Percentiles rank a stretch among this genome's conserved stretches.
Conservation (phyloP, 495 filamentous ascomycete species). For the Lophiotrema nucula region DNA sequence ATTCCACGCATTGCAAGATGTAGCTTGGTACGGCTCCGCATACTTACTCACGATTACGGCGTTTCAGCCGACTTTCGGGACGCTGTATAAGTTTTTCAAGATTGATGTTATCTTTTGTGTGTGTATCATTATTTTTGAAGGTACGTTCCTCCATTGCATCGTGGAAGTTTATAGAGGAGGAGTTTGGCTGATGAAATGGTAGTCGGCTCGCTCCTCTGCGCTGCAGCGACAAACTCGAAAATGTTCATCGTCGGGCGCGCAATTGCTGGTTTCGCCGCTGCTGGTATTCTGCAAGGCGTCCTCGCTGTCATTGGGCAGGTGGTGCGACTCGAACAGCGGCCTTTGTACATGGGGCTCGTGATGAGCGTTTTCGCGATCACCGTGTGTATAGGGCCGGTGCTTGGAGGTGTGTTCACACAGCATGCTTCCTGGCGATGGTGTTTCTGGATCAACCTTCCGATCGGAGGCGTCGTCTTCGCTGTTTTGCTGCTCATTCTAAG, state of each 20-base stretch:
- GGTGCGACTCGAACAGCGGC: slow-evolving; percentile 8
- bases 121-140: slow-evolving; percentile 37
- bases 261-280: slow-evolving; percentile 39
- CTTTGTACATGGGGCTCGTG: slow-evolving; percentile 26
- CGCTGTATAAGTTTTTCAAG: slow-evolving; percentile 35
- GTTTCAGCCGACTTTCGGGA: slow-evolving; percentile 37
- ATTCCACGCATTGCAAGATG: slow-evolving; percentile 35
- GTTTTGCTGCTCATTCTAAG: background rate
- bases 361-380: slow-evolving; percentile 37
- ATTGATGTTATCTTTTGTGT: slow-evolving; percentile 28
- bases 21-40: slow-evolving; percentile 39
- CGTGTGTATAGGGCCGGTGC: slow-evolving; percentile 28
- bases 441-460: slow-evolving; percentile 31
- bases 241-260: slow-evolving; percentile 51
- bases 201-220: slow-evolving; percentile 48
- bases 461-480: slow-evolving; percentile 34
- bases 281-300: slow-evolving; percentile 18
- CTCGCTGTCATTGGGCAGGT: slow-evolving; percentile 4
- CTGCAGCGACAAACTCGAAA: slow-evolving; percentile 43
- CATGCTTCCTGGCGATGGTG: slow-evolving; percentile 33
- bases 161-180: background rate
- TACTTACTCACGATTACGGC: slow-evolving; percentile 37
- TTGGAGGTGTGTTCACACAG: slow-evolving; percentile 37
- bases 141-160: background rate
- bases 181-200: slow-evolving; percentile 22